These are phyloP conservation scores for Vitis amurensis DNA, from an alignment of 164 flowering plant genomes.

Conservation along the genomic window DNA sequence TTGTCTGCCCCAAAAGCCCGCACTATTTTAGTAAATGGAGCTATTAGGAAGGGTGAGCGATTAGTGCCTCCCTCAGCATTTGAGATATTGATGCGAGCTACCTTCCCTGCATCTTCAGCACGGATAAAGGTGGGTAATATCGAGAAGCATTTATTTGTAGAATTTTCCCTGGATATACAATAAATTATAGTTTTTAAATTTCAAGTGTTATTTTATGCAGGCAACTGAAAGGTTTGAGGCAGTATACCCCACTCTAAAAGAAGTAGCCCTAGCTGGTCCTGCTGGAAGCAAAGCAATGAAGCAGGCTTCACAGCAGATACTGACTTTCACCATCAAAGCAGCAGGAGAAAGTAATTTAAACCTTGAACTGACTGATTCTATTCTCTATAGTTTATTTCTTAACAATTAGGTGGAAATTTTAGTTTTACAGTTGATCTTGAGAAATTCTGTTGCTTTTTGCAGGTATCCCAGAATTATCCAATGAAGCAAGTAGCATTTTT, in stretches of 20 bases:
- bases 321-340: conserved; percentile 47
- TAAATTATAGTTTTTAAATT: neutral
- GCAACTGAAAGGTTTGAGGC: conserved; percentile 96
- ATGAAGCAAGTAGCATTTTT: conserved; percentile 61
- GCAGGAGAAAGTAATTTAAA: conserved; percentile 55
- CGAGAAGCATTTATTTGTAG: neutral
- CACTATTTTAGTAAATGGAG: conserved; percentile 66
- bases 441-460: conserved; percentile 13
- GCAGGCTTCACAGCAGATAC: conserved; percentile 71
- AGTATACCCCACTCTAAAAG: conserved; percentile 73
- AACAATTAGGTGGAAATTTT: too few relatives aligned
- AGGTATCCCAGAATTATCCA: conserved; percentile 63
- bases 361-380: too few relatives aligned
- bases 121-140: conserved; percentile 61
- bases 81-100: conserved; percentile 55
- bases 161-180: neutral
- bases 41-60: conserved; percentile 89
- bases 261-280: conserved; percentile 80
- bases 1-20: conserved; percentile 78
- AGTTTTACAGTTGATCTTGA: too few relatives aligned
- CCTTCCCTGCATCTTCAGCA: conserved; percentile 73
- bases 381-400: neutral
- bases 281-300: conserved; percentile 89
- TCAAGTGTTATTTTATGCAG: conserved; percentile 34
- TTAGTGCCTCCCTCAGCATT: conserved; percentile 77